Conservation (phyloP, 805 yeast species). For the Kazachstania psychrophila region DNA sequence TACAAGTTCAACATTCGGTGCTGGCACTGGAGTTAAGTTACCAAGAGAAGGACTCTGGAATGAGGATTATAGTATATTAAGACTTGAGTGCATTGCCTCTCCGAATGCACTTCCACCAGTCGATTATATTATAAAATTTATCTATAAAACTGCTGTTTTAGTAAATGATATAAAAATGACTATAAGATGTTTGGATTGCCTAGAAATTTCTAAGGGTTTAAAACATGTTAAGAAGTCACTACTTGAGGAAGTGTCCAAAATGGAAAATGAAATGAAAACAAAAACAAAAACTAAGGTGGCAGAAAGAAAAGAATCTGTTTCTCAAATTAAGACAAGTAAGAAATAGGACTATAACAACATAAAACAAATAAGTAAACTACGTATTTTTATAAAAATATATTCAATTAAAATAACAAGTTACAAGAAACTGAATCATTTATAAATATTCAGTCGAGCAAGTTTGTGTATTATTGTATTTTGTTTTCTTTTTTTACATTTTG, state of each 20-base stretch:
- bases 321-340: too few relatives aligned
- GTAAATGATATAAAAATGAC: constrained; percentile 58
- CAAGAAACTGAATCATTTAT: too few relatives aligned
- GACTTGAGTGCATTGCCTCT: constrained; percentile 49
- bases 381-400: too few relatives aligned
- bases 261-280: not conserved
- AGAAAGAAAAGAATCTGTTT: not conserved
- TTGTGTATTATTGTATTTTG: too few relatives aligned
- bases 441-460: too few relatives aligned
- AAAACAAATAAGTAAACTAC: too few relatives aligned
- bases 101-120: constrained; percentile 49
- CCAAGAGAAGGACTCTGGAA: constrained; percentile 7
- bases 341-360: too few relatives aligned
- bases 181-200: constrained; percentile 28
- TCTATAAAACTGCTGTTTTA: constrained; percentile 52
- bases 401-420: too few relatives aligned
- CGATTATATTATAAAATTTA: constrained; percentile 45
- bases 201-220: constrained; percentile 24
- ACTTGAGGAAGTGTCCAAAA: constrained; percentile 2
- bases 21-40: constrained; percentile 2
- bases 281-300: not conserved
- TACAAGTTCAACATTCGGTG: not conserved
- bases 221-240: constrained; percentile 11
- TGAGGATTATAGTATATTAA: constrained; percentile 28
- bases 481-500: too few relatives aligned